A percentile compares a stretch with the other conserved stretches of the same genome.
Conservation (phyloP, 1,284 basidiomycete species). For the Mycosarcoma maydis region DNA sequence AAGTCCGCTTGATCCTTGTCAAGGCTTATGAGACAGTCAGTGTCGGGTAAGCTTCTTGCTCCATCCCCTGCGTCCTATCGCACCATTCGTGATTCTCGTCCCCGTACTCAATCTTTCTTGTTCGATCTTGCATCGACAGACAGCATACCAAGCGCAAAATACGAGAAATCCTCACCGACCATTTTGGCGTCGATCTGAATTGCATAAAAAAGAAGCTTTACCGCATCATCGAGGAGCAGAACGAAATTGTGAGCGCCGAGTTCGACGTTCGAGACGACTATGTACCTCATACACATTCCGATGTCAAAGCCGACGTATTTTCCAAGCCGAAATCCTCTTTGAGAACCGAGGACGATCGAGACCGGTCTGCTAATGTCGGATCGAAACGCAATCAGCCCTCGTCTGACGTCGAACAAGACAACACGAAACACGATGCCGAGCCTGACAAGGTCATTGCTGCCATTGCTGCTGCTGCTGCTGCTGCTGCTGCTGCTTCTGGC, state of each 20-base stretch:
- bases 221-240: slow-evolving; percentile 7
- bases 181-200: slow-evolving; percentile 33
- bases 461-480: background rate
- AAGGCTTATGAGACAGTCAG: slow-evolving; percentile 13
- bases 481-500: background rate
- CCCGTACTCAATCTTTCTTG: no score
- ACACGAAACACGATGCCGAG: background rate
- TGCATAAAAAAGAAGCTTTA: slow-evolving; percentile 25
- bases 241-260: slow-evolving; percentile 2
- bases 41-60: slow-evolving; percentile 13
- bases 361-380: background rate
- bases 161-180: slow-evolving; percentile 19
- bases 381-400: slow-evolving; percentile 12
- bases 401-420: slow-evolving; percentile 2
- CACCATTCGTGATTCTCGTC: no score
- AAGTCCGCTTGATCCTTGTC: slow-evolving; percentile 18
- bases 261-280: no score
- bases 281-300: no score
- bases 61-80: no score
- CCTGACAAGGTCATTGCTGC: background rate
- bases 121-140: slow-evolving; percentile 2
- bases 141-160: slow-evolving; percentile 21
- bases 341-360: background rate
- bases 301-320: background rate
- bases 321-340: no score